Percentiles rank a stretch among this genome's conserved stretches.
These are phyloP conservation scores for Phytophthora pisi DNA, from an alignment of 352 stramenopile species.

Conservation along the genomic window DNA sequence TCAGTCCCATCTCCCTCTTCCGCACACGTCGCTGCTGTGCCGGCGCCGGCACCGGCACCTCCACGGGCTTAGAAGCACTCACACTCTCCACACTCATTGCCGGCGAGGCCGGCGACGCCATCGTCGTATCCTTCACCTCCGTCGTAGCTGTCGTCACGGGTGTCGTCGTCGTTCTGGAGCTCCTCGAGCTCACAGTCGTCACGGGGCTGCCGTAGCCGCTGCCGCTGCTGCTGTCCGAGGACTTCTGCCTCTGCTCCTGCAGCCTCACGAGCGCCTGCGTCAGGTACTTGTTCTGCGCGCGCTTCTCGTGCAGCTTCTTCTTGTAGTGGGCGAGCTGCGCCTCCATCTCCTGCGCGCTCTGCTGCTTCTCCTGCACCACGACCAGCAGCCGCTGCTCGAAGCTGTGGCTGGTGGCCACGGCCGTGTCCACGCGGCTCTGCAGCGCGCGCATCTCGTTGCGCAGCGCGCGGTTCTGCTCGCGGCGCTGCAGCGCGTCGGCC, in stretches of 20 bases:
- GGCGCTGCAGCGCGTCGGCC: conserved; percentile 32
- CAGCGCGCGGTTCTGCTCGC: conserved; percentile 45
- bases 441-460: conserved; percentile 48
- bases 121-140: neutral
- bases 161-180: neutral
- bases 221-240: conserved; percentile 6
- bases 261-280: conserved; percentile 53
- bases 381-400: conserved; percentile 60
- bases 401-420: conserved; percentile 47
- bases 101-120: neutral
- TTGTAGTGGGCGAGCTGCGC: conserved; percentile 43
- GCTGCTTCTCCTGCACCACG: conserved; percentile 52
- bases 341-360: conserved; percentile 41
- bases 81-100: conserved; percentile 9
- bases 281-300: conserved; percentile 63
- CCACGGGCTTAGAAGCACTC: neutral
- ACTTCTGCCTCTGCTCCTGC: conserved; percentile 30
- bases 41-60: conserved; percentile 1
- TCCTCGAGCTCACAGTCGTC: neutral
- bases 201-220: conserved; percentile 2
- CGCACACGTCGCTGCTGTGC: conserved; percentile 23
- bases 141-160: neutral
- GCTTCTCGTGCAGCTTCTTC: conserved; percentile 58
- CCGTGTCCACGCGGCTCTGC: conserved; percentile 55
- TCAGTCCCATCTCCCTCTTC: conserved; percentile 41